A percentile compares a stretch with the other conserved stretches of the same genome.
These are phyloP conservation scores for Metschnikowia proteae DNA, from an alignment of 805 yeast genomes.

Conservation along the genomic window DNA sequence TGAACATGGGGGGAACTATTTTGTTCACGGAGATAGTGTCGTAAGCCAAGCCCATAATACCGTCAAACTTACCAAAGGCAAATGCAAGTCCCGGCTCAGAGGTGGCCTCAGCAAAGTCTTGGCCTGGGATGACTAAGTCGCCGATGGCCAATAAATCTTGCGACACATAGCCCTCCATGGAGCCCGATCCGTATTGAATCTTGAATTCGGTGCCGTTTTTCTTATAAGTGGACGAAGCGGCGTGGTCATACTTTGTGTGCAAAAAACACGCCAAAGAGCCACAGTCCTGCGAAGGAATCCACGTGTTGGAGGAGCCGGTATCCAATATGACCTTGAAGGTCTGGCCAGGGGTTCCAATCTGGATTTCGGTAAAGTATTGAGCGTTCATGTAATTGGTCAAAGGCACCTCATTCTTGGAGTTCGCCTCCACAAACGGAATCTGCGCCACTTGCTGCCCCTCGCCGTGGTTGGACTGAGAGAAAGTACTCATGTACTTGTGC, in stretches of 20 bases:
- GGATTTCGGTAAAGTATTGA: constrained; percentile 90
- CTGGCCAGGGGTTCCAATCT: constrained; percentile 92
- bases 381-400: constrained; percentile 93
- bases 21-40: constrained; percentile 85
- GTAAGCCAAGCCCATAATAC: constrained; percentile 93
- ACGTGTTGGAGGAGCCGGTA: constrained; percentile 94
- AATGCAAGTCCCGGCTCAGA: constrained; percentile 96
- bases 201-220: constrained; percentile 82
- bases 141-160: constrained; percentile 81
- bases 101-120: constrained; percentile 96
- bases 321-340: constrained; percentile 89
- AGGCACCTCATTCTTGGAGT: constrained; percentile 61
- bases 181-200: constrained; percentile 90
- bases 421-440: constrained; percentile 17
- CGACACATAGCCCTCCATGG: constrained; percentile 88
- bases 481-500: constrained; percentile 54
- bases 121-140: constrained; percentile 77
- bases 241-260: constrained; percentile 87
- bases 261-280: constrained; percentile 92
- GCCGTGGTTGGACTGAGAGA: constrained; percentile 29
- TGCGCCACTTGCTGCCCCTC: constrained; percentile 20
- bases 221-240: constrained; percentile 75
- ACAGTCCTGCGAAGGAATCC: constrained; percentile 93
- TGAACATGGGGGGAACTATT: constrained; percentile 91
- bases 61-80: constrained; percentile 98